Conservation (phyloP, 306 rosid species). For the cucumber (Cucumis sativus) region DNA sequence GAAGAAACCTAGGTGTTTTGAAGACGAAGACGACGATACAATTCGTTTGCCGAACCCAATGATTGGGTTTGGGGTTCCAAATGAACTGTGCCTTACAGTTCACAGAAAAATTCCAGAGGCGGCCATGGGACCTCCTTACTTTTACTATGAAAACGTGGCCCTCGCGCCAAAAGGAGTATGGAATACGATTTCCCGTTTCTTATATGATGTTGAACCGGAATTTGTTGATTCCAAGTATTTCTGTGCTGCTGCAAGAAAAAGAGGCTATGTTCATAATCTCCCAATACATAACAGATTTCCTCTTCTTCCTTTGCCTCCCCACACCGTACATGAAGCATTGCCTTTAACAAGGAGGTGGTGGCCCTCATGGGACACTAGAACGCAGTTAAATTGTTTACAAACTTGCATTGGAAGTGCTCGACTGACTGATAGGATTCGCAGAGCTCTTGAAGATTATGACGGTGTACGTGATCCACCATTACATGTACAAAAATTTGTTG, state of each 20-base stretch:
- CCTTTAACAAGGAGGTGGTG: constrained; percentile 89
- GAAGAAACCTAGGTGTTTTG: constrained; percentile 32
- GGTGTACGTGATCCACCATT: constrained; percentile 49
- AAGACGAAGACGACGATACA: constrained; percentile 56
- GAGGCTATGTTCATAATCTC: constrained; percentile 90
- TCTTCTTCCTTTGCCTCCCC: constrained; percentile 70
- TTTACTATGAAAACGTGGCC: constrained; percentile 94
- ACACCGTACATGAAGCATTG: constrained; percentile 56
- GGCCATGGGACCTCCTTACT: constrained; percentile 81
- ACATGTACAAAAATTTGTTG: constrained; percentile 39
- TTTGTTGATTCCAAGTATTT: constrained; percentile 86
- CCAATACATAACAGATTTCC: constrained; percentile 66
- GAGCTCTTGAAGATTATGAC: constrained; percentile 46
- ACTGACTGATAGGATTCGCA: constrained; percentile 59
- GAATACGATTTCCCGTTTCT: constrained; percentile 70
- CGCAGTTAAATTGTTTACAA: constrained; percentile 68
- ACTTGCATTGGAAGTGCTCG: constrained; percentile 64
- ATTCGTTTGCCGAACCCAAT: constrained; percentile 72
- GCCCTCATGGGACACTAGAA: constrained; percentile 87
- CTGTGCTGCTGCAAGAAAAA: constrained; percentile 85
- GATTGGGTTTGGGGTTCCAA: constrained; percentile 84
- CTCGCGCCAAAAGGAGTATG: constrained; percentile 93
- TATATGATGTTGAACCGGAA: constrained; percentile 74
- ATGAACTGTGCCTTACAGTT: constrained; percentile 21
- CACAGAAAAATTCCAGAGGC: constrained; percentile 50